Conservation (phyloP, 2,329 filamentous ascomycete species). For the Penicillium fuscoglaucum region DNA sequence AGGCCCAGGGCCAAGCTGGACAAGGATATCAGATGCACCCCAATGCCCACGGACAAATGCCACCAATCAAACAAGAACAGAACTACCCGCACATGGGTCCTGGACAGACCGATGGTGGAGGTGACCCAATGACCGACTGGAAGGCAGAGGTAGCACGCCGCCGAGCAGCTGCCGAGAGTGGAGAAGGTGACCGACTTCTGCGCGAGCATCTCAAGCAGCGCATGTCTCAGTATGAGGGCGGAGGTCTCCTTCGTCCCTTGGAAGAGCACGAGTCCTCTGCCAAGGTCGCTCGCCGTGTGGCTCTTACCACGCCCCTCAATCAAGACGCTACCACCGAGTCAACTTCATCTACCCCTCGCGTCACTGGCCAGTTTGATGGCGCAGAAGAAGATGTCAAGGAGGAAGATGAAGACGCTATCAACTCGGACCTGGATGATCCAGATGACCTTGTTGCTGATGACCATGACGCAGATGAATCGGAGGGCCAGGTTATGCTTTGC, state of each 20-base stretch:
- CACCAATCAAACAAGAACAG: constrained; percentile 45
- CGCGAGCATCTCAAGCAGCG: constrained; percentile 44
- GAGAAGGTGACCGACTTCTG: constrained; percentile 42
- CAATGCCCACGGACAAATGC: constrained; percentile 38
- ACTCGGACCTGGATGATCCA: constrained; percentile 93
- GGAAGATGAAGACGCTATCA: constrained; percentile 92
- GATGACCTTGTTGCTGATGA: constrained; percentile 83
- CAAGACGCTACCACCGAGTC: constrained; percentile 5
- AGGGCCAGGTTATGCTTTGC: constrained; percentile 92
- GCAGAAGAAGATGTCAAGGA: constrained; percentile 54
- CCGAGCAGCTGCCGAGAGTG: constrained; percentile 42
- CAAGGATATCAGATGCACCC: constrained; percentile 35
- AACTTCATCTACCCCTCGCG: constrained; percentile 15
- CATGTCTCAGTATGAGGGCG: constrained; percentile 47
- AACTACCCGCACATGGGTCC: constrained; percentile 46
- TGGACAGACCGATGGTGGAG: constrained; percentile 74
- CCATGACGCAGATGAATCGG: constrained; percentile 80
- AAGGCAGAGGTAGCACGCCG: constrained; percentile 48
- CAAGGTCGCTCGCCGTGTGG: constrained; percentile 44
- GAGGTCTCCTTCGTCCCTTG: constrained; percentile 48
- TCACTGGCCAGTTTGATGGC: constrained; percentile 58
- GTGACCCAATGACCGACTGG: constrained; percentile 55
- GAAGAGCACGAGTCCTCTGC: constrained; percentile 37
- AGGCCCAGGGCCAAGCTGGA: constrained; percentile 43
- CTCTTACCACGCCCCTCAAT: constrained; percentile 16